Conservation (phyloP, 2,329 filamentous ascomycete species). For the Myriosclerotinia scirpicola region DNA sequence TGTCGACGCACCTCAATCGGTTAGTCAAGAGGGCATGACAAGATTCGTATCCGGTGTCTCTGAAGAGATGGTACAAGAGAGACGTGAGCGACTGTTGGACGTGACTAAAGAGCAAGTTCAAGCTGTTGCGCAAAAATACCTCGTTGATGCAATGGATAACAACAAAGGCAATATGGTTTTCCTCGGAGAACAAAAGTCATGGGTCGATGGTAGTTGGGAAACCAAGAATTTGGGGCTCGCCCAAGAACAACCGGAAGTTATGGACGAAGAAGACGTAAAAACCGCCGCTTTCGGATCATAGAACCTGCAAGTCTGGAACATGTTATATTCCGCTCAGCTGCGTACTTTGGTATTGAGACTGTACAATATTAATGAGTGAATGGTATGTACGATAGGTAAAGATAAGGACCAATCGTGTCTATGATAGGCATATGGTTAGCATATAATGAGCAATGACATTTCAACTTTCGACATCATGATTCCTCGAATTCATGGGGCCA, state of each 20-base stretch:
- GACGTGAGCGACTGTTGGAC: constrained; percentile 82
- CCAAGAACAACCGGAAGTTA: constrained; percentile 43
- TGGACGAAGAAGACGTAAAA: constrained; percentile 37
- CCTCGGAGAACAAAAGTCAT: constrained; percentile 79
- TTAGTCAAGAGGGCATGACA: constrained; percentile 84
- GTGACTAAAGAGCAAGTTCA: constrained; percentile 79
- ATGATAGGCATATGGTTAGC: constrained; percentile 8
- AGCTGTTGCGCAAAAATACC: constrained; percentile 76
- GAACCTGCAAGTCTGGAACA: constrained; percentile 32
- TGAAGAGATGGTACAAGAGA: constrained; percentile 82
- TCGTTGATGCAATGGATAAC: constrained; percentile 65
- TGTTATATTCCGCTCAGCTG: constrained; percentile 37
- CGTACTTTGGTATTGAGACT: constrained; percentile 27
- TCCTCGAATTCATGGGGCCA: background rate
- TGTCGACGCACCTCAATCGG: constrained; percentile 83
- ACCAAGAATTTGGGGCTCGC: constrained; percentile 72
- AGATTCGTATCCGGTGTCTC: constrained; percentile 83
- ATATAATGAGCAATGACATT: constrained; percentile 19
- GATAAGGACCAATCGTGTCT: background rate
- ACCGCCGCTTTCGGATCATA: constrained; percentile 35
- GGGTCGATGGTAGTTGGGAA: constrained; percentile 73
- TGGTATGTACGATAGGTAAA: constrained; percentile 22
- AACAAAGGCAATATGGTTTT: constrained; percentile 66
- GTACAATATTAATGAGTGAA: constrained; percentile 25
- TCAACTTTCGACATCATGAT: constrained; percentile 11